Evolutionary conservation across 2,329 filamentous ascomycete genomes (phyloP).

Genomic region (Aspergillus sp.): DNA sequence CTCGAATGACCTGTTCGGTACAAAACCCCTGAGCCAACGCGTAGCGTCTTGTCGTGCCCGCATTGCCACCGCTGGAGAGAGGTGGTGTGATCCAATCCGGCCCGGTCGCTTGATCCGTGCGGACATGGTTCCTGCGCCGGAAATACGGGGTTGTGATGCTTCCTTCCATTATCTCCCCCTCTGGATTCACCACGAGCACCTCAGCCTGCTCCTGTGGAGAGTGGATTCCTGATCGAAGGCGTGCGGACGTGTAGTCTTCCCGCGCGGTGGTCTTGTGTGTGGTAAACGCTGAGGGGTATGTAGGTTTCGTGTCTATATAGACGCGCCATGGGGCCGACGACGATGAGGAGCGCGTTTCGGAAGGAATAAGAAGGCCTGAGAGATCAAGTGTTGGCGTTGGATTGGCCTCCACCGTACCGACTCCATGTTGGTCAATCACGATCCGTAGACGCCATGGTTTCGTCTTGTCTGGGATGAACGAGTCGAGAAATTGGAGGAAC

Average conservation of each 20-base stretch:
- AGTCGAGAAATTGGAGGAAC: slow-evolving; percentile 29
- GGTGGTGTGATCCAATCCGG: slow-evolving; percentile 79
- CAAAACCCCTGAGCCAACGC: slow-evolving; percentile 70
- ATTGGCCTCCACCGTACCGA: slow-evolving; percentile 32
- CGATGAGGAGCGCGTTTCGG: slow-evolving; percentile 10
- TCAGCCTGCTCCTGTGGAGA: slow-evolving; percentile 55
- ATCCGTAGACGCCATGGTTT: slow-evolving; percentile 42
- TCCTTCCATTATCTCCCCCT: slow-evolving; percentile 76
- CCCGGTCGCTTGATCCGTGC: background rate
- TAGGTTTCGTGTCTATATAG: slow-evolving; percentile 53
- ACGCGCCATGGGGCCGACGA: slow-evolving; percentile 45
- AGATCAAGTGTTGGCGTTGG: slow-evolving; percentile 27
- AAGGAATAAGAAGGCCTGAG: slow-evolving; percentile 27
- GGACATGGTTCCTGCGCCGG: slow-evolving; percentile 50
- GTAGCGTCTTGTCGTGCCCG: slow-evolving; percentile 80
- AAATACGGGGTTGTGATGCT: slow-evolving; percentile 82
- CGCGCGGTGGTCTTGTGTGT: slow-evolving; percentile 82
- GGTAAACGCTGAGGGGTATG: slow-evolving; percentile 63
- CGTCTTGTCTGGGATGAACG: slow-evolving; percentile 30
- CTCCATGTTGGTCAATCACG: slow-evolving; percentile 30
- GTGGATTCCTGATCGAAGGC: slow-evolving; percentile 59
- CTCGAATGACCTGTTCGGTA: slow-evolving; percentile 62
- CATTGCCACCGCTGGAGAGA: slow-evolving; percentile 74
- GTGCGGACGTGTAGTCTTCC: slow-evolving; percentile 68
- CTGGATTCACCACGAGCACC: slow-evolving; percentile 69